phyloP scores from a whole-genome alignment of 768 basidiomycete genomes.

The Pulveroboletus frians region DNA sequence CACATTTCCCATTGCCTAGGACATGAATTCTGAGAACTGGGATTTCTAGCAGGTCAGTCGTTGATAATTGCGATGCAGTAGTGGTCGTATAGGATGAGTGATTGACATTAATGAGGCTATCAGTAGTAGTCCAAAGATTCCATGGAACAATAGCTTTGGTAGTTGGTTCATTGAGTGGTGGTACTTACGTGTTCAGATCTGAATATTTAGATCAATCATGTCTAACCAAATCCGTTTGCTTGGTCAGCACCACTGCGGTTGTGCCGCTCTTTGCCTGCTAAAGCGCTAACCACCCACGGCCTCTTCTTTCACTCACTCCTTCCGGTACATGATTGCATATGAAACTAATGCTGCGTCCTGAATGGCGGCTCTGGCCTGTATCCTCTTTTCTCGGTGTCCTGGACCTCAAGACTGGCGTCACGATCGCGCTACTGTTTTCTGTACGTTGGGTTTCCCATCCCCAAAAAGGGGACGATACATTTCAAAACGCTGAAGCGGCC shows the following conservation, averaged over 20 bases:
- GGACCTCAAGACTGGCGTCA: conserved; percentile 93
- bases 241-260: conserved; percentile 20
- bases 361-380: conserved; percentile 81
- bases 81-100: too few relatives aligned
- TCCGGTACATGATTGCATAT: conserved; percentile 40
- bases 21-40: too few relatives aligned
- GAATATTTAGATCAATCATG: background rate
- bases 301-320: conserved; percentile 3
- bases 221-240: conserved; percentile 1
- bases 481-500: conserved; percentile 10
- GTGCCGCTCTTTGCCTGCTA: background rate
- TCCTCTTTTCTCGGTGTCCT: conserved; percentile 80
- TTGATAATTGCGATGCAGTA: too few relatives aligned
- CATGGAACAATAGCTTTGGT: too few relatives aligned
- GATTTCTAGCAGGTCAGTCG: too few relatives aligned
- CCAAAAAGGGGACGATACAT: background rate
- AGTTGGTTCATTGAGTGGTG: too few relatives aligned
- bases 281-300: background rate
- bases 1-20: too few relatives aligned
- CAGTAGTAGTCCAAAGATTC: too few relatives aligned
- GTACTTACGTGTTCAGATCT: too few relatives aligned
- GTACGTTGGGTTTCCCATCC: conserved; percentile 41
- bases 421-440: conserved; percentile 82
- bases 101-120: too few relatives aligned
- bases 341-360: conserved; percentile 77